A percentile compares a stretch with the other conserved stretches of the same genome.
Conservation (phyloP, 1,284 basidiomycete species). For the Xanthoconium separans region DNA sequence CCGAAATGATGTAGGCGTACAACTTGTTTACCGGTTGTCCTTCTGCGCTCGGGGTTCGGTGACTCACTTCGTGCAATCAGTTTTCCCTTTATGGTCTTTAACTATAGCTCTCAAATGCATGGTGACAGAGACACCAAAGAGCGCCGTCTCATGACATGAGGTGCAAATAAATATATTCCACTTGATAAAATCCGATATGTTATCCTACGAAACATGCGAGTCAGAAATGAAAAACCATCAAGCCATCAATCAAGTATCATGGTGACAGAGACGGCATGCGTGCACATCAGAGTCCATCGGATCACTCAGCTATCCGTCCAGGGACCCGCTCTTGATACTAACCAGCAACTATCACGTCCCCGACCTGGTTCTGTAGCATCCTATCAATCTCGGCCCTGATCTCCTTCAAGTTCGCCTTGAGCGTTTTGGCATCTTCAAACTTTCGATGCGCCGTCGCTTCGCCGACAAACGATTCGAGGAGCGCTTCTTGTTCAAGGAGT, state of each 20-base stretch:
- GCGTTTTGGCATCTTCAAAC: slow-evolving; percentile 84
- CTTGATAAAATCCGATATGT: neutral
- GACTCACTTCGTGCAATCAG: no score
- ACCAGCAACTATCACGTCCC: neutral
- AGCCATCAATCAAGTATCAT: neutral
- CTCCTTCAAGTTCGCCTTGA: slow-evolving; percentile 74
- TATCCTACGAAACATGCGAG: neutral
- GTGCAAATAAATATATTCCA: no score
- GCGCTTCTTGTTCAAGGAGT: slow-evolving; percentile 85
- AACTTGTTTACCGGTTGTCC: no score
- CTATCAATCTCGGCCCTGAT: slow-evolving; percentile 79
- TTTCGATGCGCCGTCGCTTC: slow-evolving; percentile 84
- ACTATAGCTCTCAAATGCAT: no score
- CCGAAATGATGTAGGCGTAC: no score
- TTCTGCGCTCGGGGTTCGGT: no score
- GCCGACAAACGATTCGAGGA: slow-evolving; percentile 79
- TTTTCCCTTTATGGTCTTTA: no score
- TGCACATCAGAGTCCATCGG: neutral
- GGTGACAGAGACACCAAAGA: no score
- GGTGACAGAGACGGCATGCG: neutral
- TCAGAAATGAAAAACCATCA: neutral
- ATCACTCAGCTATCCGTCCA: neutral
- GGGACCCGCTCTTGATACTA: neutral
- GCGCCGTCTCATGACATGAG: no score
- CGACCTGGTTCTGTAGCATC: slow-evolving; percentile 48